These are phyloP conservation scores for Pichia cephalocereana DNA, from an alignment of 805 yeast species.

Conservation along the genomic window DNA sequence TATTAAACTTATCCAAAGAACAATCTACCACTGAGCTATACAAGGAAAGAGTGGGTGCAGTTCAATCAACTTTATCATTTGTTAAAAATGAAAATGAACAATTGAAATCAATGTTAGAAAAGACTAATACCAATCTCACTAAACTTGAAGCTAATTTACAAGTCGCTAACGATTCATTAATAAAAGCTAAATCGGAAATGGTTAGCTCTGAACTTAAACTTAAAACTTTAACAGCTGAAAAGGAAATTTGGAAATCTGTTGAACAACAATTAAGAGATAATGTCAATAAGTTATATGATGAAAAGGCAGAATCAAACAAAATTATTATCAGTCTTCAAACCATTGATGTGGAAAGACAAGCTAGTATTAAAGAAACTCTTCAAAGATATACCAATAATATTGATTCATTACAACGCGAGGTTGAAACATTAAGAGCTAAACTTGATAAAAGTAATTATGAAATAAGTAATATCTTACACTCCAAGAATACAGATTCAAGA, in stretches of 20 bases:
- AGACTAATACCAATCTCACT: slow-evolving; percentile 33
- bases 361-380: slow-evolving; percentile 39
- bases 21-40: slow-evolving; percentile 45
- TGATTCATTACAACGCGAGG: slow-evolving; percentile 38
- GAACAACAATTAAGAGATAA: slow-evolving; percentile 46
- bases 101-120: slow-evolving; percentile 29
- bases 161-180: slow-evolving; percentile 42
- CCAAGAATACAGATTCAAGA: slow-evolving; percentile 47
- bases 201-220: slow-evolving; percentile 37
- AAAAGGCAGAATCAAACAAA: slow-evolving; percentile 48
- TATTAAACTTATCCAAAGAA: slow-evolving; percentile 43
- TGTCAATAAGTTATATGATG: slow-evolving; percentile 42
- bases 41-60: slow-evolving; percentile 39
- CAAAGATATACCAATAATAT: slow-evolving; percentile 40
- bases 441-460: slow-evolving; percentile 42
- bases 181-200: slow-evolving; percentile 39
- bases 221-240: slow-evolving; percentile 46
- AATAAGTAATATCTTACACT: slow-evolving; percentile 38
- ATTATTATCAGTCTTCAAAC: slow-evolving; percentile 53
- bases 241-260: slow-evolving; percentile 36
- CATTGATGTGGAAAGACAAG: slow-evolving; percentile 52
- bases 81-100: slow-evolving; percentile 38
- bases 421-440: slow-evolving; percentile 35
- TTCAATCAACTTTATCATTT: slow-evolving; percentile 31
- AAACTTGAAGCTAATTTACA: slow-evolving; percentile 43